Percentiles rank a stretch among this genome's conserved stretches.
Conservation (phyloP, 768 basidiomycete genomes). For the Bullera alba region DNA sequence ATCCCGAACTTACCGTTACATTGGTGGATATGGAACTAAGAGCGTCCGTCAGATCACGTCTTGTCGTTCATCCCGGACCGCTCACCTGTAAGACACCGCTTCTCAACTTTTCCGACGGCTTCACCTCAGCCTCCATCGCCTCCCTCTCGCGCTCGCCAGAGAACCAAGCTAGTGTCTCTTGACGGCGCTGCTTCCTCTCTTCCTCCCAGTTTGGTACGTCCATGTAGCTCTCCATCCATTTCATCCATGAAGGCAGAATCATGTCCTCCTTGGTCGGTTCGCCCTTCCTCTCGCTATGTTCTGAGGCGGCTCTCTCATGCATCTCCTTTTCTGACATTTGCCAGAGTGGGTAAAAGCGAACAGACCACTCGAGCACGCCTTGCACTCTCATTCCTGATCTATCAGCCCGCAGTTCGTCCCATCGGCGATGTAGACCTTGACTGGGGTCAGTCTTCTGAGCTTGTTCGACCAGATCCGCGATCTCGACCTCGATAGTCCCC, state of each 20-base stretch:
- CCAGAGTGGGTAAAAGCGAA: constrained; percentile 43
- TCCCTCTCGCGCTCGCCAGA: constrained; percentile 44
- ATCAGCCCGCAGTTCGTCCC: constrained; percentile 22
- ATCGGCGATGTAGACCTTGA: constrained; percentile 7
- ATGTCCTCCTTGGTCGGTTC: constrained; percentile 7
- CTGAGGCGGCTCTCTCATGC: constrained; percentile 6
- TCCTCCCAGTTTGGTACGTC: constrained; percentile 38
- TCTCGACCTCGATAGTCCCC: constrained; percentile 42
- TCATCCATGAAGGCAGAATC: constrained; percentile 23
- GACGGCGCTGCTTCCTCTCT: constrained; percentile 32
- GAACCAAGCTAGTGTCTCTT: constrained; percentile 43
- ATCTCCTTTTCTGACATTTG: constrained; percentile 32
- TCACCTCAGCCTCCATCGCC: constrained; percentile 32
- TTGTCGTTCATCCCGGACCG: not conserved
- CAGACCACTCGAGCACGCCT: constrained; percentile 37
- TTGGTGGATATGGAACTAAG: constrained; percentile 42
- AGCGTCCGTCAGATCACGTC: not conserved
- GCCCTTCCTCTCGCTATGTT: constrained; percentile 7
- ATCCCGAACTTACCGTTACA: constrained; percentile 25
- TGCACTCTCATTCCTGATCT: constrained; percentile 26
- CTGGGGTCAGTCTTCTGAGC: not conserved
- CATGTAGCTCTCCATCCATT: constrained; percentile 19
- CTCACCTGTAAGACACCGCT: constrained; percentile 40
- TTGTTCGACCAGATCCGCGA: constrained; percentile 37
- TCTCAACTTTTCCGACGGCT: constrained; percentile 28